A percentile compares a stretch with the other conserved stretches of the same genome.
Conservation (phyloP, 1,139 yeast genomes). For the Kurtzmaniella quercitrusa region DNA sequence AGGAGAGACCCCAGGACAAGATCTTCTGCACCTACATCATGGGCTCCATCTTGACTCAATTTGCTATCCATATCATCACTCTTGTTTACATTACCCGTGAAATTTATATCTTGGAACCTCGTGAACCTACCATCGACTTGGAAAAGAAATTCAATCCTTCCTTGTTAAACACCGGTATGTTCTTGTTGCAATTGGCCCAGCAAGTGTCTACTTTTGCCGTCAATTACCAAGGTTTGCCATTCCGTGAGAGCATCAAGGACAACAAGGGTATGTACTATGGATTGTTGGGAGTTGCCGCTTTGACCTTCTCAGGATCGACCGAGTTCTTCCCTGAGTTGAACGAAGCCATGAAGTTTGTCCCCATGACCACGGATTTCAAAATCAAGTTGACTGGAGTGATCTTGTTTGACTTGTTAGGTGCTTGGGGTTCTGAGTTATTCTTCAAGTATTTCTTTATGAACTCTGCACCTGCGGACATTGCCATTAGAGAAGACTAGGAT, state of each 20-base stretch:
- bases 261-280: constrained; percentile 98
- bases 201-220: constrained; percentile 98
- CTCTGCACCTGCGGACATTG: constrained; percentile 89
- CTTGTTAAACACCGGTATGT: constrained; percentile 91
- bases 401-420: constrained; percentile 68
- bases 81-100: constrained; percentile 78
- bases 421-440: constrained; percentile 75
- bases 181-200: constrained; percentile 88
- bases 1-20: constrained; percentile 97
- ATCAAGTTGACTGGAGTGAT: constrained; percentile 69
- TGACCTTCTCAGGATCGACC: constrained; percentile 89
- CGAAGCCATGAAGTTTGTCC: constrained; percentile 86
- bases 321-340: constrained; percentile 94
- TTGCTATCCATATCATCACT: constrained; percentile 84
- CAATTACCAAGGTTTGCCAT: constrained; percentile 95
- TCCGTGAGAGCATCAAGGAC: constrained; percentile 84
- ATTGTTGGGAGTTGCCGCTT: constrained; percentile 80
- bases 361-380: constrained; percentile 76
- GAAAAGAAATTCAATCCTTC: constrained; percentile 90
- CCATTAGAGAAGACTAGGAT: constrained; percentile 36
- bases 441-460: constrained; percentile 87
- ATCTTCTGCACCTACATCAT: constrained; percentile 91
- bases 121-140: constrained; percentile 82
- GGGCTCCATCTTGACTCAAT: constrained; percentile 97
- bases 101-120: constrained; percentile 85